Conservation (phyloP, 371 early-diverging fungal genomes). For the Mucor plumbeus region DNA sequence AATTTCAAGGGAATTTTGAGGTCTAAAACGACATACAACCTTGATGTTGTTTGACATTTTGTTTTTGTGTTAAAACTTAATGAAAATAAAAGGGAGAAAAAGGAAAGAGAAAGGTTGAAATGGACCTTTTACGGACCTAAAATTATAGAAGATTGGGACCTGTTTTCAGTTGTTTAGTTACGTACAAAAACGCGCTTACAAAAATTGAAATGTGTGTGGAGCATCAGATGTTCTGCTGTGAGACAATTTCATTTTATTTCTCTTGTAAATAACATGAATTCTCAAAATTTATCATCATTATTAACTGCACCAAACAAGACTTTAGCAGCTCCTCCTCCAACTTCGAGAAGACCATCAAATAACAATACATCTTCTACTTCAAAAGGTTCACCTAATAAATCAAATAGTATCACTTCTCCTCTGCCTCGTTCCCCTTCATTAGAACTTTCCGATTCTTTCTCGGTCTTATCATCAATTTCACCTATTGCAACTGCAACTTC, state of each 20-base stretch:
- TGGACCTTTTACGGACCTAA: too few relatives aligned
- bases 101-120: background rate
- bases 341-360: conserved; percentile 36
- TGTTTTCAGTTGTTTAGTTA: too few relatives aligned
- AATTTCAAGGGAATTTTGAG: conserved; percentile 92
- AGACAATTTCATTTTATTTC: conserved; percentile 2
- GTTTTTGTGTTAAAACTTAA: background rate
- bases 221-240: background rate
- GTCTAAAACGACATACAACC: conserved; percentile 97
- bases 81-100: background rate
- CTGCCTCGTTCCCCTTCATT: conserved; percentile 34
- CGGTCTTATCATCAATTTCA: conserved; percentile 17
- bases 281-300: conserved; percentile 2
- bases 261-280: background rate
- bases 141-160: too few relatives aligned
- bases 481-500: background rate
- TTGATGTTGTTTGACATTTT: conserved; percentile 84
- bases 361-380: background rate
- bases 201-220: background rate
- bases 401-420: conserved; percentile 13
- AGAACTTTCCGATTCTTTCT: conserved; percentile 40
- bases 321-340: conserved; percentile 21
- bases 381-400: background rate
- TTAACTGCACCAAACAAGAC: conserved; percentile 47
- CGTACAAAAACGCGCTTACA: background rate